phyloP scores from a whole-genome alignment of 2,329 filamentous ascomycete genomes.

The Nannizzia gypsea region DNA sequence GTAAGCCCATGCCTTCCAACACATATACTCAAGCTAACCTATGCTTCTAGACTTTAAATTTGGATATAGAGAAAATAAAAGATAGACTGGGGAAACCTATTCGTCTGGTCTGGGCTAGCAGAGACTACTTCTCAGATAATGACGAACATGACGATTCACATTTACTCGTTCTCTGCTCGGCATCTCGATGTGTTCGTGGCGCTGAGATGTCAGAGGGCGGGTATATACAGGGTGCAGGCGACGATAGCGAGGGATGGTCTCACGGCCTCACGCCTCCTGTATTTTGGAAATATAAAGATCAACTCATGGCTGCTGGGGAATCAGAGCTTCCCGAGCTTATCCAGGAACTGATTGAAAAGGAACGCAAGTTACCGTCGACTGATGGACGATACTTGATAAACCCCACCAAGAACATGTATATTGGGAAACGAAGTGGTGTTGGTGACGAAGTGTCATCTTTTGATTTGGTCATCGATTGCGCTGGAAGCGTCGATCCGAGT shows the following conservation, averaged over 20 bases:
- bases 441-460: conserved; percentile 35
- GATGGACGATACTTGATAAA: conserved; percentile 24
- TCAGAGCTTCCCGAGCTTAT: conserved; percentile 48
- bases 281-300: conserved; percentile 62
- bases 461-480: conserved; percentile 33
- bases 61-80: conserved; percentile 47
- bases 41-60: conserved; percentile 43
- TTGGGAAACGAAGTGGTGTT: conserved; percentile 17
- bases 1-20: conserved; percentile 18
- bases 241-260: conserved; percentile 92
- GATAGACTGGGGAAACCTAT: conserved; percentile 57
- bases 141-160: conserved; percentile 40
- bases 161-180: conserved; percentile 73
- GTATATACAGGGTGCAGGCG: conserved; percentile 89
- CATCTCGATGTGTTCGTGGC: conserved; percentile 58
- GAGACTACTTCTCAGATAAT: conserved; percentile 39
- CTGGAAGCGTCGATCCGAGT: conserved; percentile 22
- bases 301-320: conserved; percentile 54
- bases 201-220: conserved; percentile 58
- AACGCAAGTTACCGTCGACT: conserved; percentile 15
- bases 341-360: conserved; percentile 28
- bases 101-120: conserved; percentile 68
- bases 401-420: conserved; percentile 29
- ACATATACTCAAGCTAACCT: not conserved
- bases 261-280: conserved; percentile 61